Base-by-base conservation (phyloP, 2,329 filamentous ascomycete genomes). In the Cladosporium velox region DNA sequence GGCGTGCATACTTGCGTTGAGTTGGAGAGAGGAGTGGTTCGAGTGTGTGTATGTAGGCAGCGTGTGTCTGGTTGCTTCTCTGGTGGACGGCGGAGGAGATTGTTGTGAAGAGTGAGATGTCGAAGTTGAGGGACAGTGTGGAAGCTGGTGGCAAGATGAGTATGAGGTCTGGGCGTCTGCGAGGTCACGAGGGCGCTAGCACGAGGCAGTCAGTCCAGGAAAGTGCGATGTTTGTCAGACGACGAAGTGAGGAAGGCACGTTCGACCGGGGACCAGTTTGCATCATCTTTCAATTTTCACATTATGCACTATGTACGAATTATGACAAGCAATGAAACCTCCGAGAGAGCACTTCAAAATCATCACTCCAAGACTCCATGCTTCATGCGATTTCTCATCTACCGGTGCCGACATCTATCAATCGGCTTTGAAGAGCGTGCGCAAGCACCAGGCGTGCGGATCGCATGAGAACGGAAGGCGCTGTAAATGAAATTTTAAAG, bases 241-340 rank as follows among this genome's bases (percentile, higher is more conserved):
- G 18, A 55, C 18, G 41, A 34, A 14, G 4, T 6, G 15, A 34
- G 52, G 52, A 55, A 55, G 28, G 30, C 14, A 32, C 52, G 28
- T 32, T 24, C 26, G 26, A 55, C 26, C 2, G 18, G 10, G 18
- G 18, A 32, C 30, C 18, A 24, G 28, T 7, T 24, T 32, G 18
- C 15, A 21, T 21, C 8, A 32, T 55, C 52, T 34, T 55, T 18
- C 18, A 34, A 6, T 35, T 38, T 58, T 34, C 10, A 41, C 30
- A 60, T 60, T 60, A 60, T 60, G 58, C 58, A 60, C 58, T 60
- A 60, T n/a, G 55, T 58, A 58, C 34, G 32, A 58, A 32, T 41
- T 47, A 18, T 58, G 41, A 58, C 32, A 58, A 35, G 18, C 4
- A n/a, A 55, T 12, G 2, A 21, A 21, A 34, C 21, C 30, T 12